Evolutionary conservation across 768 basidiomycete species (phyloP), one percentile per base, ranked within the genome.

Genomic region (Trametes punicea): DNA sequence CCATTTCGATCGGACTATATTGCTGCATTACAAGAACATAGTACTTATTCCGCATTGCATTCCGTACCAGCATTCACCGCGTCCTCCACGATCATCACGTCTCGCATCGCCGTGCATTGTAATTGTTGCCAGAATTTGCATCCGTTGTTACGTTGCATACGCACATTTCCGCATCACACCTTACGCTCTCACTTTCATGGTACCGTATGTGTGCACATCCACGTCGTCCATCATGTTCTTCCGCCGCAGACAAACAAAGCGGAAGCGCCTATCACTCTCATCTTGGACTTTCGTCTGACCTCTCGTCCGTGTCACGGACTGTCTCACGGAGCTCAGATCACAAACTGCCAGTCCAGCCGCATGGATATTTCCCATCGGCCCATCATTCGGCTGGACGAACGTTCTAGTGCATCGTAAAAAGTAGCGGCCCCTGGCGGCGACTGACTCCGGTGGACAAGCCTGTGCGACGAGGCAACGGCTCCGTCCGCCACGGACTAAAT

Each of bases 11-110:
- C 50, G 60, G 55, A 61, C 51, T 39, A 40, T 53, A 56, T 52
- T 42, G 51, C 55, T 44, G 47, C 47, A 50, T 49, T 56, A 49
- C 58, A 50, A n/a, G 52, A 38, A 61, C 55, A 61, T 57, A 53
- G 53, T 38, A 50, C 46, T 61, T 61, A 56, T 61, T 56, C 56
- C 55, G 55, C 60, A 57, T 61, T 46, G 60, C 55, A 56, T 56
- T 48, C 42, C 53, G 55, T 31, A 50, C 51, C 52, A 46, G 53
- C 58, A 36, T 39, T 31, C 46, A 21, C 38, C 50, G 26, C 41
- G 21, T 25, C 21, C 46, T 34, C 44, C 56, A 57, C 56, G 42
- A 49, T 41, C 56, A 57, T 57, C 58, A 55, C 46, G 53, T 55
- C 51, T 46, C 53, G 53, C 54, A 55, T 55, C 47, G 49, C 34